These are phyloP conservation scores for Cladorrhinum sp. DNA, from an alignment of 2,329 filamentous ascomycete species.

Conservation along the genomic window DNA sequence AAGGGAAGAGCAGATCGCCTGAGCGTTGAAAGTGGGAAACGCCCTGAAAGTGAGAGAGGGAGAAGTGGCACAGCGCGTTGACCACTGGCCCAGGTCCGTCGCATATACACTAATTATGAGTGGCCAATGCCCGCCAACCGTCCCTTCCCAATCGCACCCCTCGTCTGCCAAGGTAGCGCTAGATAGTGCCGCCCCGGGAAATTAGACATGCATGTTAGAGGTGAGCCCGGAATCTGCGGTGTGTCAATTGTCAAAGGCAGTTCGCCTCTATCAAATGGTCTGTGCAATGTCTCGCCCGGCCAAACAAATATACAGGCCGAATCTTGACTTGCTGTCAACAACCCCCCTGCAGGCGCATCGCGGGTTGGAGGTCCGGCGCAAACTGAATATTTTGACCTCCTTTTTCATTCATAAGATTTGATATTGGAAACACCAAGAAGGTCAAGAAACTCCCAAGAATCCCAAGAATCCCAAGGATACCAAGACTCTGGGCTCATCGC, in stretches of 20 bases:
- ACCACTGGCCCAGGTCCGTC: constrained; percentile 2
- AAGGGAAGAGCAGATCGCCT: constrained; percentile 7
- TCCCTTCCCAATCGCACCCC: not conserved
- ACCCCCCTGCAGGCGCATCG: not conserved
- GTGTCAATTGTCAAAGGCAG: not conserved
- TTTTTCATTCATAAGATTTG: not conserved
- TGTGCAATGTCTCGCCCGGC: not conserved
- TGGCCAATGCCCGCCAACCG: constrained; percentile 8
- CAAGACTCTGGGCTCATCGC: not conserved
- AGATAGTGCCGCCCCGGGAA: constrained; percentile 24
- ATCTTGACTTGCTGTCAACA: constrained; percentile 3
- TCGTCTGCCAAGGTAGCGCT: constrained; percentile 15
- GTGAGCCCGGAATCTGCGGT: not conserved
- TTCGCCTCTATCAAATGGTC: constrained; percentile 1
- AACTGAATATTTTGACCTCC: not conserved
- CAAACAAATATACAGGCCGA: constrained; percentile 5
- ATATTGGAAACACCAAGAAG: not conserved
- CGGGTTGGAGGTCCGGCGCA: not conserved
- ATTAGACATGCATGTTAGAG: constrained; percentile 21
- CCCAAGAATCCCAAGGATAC: not conserved
- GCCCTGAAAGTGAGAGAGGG: not conserved
- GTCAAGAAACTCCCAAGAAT: not conserved
- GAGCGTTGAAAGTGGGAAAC: not conserved
- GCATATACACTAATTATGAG: constrained; percentile 12
- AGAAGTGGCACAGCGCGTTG: constrained; percentile 2